A percentile compares a stretch with the other conserved stretches of the same genome.
Conservation (phyloP, 2,329 filamentous ascomycete genomes). For the Davidsoniella neocaledoniae region DNA sequence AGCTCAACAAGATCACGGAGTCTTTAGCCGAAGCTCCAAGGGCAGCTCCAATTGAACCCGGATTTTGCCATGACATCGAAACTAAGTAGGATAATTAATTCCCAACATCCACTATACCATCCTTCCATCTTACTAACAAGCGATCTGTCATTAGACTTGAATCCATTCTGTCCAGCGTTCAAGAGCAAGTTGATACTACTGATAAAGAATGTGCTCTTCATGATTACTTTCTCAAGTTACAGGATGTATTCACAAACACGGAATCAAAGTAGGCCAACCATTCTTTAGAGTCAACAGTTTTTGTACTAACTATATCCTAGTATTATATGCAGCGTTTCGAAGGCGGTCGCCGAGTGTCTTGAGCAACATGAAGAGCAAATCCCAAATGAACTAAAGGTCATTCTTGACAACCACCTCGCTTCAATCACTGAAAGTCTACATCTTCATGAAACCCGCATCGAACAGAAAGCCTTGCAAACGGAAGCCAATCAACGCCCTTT, state of each 20-base stretch:
- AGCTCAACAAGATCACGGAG: neutral
- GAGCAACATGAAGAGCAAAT: neutral
- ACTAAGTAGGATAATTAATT: slow-evolving; percentile 1
- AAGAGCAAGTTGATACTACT: neutral
- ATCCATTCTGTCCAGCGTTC: neutral
- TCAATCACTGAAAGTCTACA: neutral
- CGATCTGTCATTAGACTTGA: neutral
- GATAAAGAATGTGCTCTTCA: neutral
- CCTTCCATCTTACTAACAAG: neutral
- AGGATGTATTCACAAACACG: neutral
- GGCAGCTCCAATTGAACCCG: neutral
- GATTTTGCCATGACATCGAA: neutral
- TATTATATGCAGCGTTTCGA: slow-evolving; percentile 5
- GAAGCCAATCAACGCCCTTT: neutral
- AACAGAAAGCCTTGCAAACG: neutral
- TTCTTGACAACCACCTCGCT: neutral
- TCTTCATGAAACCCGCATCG: neutral
- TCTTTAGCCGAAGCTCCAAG: neutral
- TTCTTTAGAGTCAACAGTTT: neutral
- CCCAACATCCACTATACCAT: neutral
- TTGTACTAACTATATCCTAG: slow-evolving; percentile 2
- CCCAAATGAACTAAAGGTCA: neutral
- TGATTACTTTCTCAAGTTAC: slow-evolving; percentile 3
- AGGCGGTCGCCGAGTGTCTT: neutral
- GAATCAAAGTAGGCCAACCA: slow-evolving; percentile 2